Evolutionary conservation across 345 rosid genomes (phyloP).

Genomic region (Geranium rotundifolium): DNA sequence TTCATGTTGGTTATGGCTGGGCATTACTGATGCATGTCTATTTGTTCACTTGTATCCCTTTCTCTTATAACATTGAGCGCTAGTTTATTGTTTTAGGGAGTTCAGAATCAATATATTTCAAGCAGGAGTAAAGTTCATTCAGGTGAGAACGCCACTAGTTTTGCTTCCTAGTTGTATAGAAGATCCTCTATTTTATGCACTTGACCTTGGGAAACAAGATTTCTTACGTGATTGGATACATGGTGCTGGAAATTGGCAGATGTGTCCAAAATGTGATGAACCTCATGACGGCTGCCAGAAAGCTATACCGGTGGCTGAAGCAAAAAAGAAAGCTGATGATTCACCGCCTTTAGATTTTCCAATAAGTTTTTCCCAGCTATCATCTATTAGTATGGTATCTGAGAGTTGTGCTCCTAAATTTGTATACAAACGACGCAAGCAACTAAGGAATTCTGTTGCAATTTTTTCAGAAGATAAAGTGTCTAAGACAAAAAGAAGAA

Average conservation of each 20-base stretch:
- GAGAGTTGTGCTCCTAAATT: slow-evolving; percentile 21
- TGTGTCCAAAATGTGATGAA: slow-evolving; percentile 37
- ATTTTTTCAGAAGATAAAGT: slow-evolving; percentile 21
- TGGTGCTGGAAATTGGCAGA: slow-evolving; percentile 31
- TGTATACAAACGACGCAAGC: slow-evolving; percentile 58
- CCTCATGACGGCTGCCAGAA: slow-evolving; percentile 23
- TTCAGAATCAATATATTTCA: not conserved
- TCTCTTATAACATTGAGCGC: not conserved
- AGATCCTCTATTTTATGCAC: slow-evolving; percentile 23
- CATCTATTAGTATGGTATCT: slow-evolving; percentile 30
- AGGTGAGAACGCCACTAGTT: slow-evolving; percentile 10
- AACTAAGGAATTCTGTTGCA: slow-evolving; percentile 14
- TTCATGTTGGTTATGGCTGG: not conserved
- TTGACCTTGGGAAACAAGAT: slow-evolving; percentile 22
- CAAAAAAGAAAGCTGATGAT: slow-evolving; percentile 19
- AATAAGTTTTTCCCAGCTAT: slow-evolving; percentile 25
- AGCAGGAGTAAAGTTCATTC: not conserved
- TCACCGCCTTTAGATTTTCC: slow-evolving; percentile 20
- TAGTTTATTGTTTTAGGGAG: not conserved
- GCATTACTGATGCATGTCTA: not conserved
- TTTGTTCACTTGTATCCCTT: not conserved
- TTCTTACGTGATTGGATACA: slow-evolving; percentile 24
- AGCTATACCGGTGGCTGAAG: slow-evolving; percentile 22
- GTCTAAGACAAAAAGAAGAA: slow-evolving; percentile 25
- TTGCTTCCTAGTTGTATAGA: slow-evolving; percentile 29